Percentiles rank a stretch among this genome's conserved stretches.
phyloP scores from a whole-genome alignment of 495 filamentous ascomycete species.

The Pseudevernia furfuracea region DNA sequence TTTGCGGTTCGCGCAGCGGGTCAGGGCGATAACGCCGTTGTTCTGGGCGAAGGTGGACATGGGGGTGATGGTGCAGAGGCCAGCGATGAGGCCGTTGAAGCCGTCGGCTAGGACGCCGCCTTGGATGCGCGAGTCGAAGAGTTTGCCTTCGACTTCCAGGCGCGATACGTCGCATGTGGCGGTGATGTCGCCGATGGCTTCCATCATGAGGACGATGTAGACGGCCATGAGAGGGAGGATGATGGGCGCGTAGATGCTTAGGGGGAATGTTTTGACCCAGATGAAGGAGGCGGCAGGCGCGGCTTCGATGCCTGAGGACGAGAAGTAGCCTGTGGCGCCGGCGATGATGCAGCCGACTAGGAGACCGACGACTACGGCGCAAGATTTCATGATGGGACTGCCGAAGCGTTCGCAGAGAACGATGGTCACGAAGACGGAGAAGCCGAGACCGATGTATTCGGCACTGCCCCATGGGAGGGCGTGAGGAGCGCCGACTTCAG shows the following conservation, averaged over 20 bases:
- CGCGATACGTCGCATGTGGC: constrained; percentile 69
- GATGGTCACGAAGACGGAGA: constrained; percentile 84
- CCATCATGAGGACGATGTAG: constrained; percentile 82
- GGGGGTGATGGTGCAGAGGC: constrained; percentile 75
- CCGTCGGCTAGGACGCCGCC: constrained; percentile 83
- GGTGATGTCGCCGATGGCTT: constrained; percentile 67
- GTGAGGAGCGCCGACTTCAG: constrained; percentile 63
- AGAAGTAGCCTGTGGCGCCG: constrained; percentile 77
- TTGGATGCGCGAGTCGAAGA: constrained; percentile 85
- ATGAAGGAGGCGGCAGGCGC: constrained; percentile 72
- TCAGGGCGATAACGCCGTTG: constrained; percentile 87
- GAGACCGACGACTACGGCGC: constrained; percentile 71
- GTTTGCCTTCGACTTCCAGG: constrained; percentile 67
- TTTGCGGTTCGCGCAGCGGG: constrained; percentile 79
- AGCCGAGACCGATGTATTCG: constrained; percentile 83
- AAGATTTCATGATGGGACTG: constrained; percentile 66
- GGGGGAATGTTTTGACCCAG: constrained; percentile 82
- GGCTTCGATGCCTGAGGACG: constrained; percentile 55
- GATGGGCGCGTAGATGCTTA: constrained; percentile 73
- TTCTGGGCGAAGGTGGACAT: constrained; percentile 71
- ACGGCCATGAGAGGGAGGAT: constrained; percentile 79
- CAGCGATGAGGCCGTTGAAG: constrained; percentile 72
- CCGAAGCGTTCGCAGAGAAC: constrained; percentile 81
- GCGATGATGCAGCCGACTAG: constrained; percentile 84
- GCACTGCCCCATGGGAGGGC: constrained; percentile 81